phyloP scores from a whole-genome alignment of 2,329 filamentous ascomycete genomes.

The Uncinocarpus reesii region DNA sequence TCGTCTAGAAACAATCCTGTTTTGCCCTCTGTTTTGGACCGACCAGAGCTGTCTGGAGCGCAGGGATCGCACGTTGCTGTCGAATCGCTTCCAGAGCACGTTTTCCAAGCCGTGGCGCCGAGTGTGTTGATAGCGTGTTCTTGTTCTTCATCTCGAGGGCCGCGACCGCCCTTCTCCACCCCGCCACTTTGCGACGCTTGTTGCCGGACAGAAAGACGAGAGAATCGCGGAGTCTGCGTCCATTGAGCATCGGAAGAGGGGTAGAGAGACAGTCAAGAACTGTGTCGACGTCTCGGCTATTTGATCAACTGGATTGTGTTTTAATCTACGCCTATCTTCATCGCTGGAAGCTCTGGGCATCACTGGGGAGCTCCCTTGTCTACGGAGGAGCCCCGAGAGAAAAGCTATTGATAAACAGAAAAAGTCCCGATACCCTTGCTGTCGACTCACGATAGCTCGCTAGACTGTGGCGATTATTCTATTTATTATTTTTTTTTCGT shows the following conservation, averaged over 20 bases:
- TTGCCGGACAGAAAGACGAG: too few relatives aligned
- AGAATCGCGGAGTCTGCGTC: too few relatives aligned
- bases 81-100: neutral
- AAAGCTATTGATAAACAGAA: neutral
- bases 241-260: too few relatives aligned
- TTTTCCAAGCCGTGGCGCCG: neutral
- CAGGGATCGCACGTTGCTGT: neutral
- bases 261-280: too few relatives aligned
- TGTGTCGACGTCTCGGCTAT: neutral
- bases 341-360: neutral
- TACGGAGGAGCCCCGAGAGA: neutral
- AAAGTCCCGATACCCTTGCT: neutral
- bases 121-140: neutral
- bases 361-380: too few relatives aligned
- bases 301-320: neutral
- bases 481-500: too few relatives aligned
- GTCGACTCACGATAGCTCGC: neutral
- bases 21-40: too few relatives aligned
- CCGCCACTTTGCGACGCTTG: neutral
- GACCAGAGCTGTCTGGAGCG: too few relatives aligned
- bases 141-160: neutral
- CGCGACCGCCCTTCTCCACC: constrained; percentile 1
- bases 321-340: neutral
- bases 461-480: neutral
- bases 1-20: neutral